Evolutionary conservation across 148 eudicot genomes (phyloP).

Genomic region (Chenopodium album): DNA sequence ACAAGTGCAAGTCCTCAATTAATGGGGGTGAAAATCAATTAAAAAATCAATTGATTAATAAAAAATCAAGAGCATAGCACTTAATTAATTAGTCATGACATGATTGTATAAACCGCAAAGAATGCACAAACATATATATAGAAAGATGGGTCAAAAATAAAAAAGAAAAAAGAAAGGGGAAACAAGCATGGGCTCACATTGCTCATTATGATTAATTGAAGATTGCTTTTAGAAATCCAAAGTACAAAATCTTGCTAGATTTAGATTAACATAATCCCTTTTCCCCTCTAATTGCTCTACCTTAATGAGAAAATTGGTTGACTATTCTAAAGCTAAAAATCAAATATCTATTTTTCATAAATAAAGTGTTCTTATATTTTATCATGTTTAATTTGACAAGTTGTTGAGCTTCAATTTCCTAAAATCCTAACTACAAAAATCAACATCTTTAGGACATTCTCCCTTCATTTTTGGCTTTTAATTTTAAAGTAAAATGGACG

Average conservation of each 20-base stretch:
- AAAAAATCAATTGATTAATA: no score
- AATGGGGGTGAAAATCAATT: neutral
- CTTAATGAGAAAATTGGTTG: conserved; percentile 18
- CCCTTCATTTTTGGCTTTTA: conserved; percentile 7
- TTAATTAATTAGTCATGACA: neutral
- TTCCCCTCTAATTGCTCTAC: conserved; percentile 34
- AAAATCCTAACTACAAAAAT: neutral
- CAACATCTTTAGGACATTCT: neutral
- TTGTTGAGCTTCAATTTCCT: conserved; percentile 8
- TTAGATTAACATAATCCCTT: conserved; percentile 16
- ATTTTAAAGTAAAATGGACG: neutral
- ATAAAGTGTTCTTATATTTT: neutral
- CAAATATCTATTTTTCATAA: neutral
- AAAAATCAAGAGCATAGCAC: neutral
- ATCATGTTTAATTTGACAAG: no score
- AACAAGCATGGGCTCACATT: conserved; percentile 15
- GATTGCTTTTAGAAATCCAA: conserved; percentile 18
- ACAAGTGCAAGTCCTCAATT: neutral
- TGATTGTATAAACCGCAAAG: neutral
- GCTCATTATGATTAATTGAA: conserved; percentile 13
- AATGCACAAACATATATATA: neutral
- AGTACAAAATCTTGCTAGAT: conserved; percentile 27
- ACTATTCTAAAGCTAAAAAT: conserved; percentile 14
- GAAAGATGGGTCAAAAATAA: conserved; percentile 18
- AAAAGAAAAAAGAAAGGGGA: conserved; percentile 5